phyloP scores from a whole-genome alignment of 1,284 basidiomycete species.

The Macrocybe sp. region DNA sequence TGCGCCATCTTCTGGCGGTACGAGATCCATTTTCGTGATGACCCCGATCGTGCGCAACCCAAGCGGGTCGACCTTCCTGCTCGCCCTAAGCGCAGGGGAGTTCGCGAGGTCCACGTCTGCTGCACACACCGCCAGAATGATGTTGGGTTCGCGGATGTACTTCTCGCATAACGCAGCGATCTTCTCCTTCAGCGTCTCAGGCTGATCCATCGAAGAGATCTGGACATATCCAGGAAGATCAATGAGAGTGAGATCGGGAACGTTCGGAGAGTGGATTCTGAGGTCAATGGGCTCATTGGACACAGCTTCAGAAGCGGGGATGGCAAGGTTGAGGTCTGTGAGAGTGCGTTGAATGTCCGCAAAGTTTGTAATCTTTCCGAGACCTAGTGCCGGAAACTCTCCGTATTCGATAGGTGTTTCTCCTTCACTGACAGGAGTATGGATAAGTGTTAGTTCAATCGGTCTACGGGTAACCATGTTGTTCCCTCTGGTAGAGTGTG shows the following conservation, averaged over 20 bases:
- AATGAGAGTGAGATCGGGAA: conserved; percentile 96
- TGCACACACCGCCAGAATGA: conserved; percentile 96
- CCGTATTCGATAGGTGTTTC: conserved; percentile 80
- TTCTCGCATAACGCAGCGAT: conserved; percentile 88
- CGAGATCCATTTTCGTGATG: conserved; percentile 98
- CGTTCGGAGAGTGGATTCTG: conserved; percentile 91
- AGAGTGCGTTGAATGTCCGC: conserved; percentile 87
- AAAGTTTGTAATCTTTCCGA: conserved; percentile 89
- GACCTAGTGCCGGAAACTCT: conserved; percentile 88
- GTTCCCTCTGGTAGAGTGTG: conserved; percentile 64
- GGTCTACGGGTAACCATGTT: conserved; percentile 99
- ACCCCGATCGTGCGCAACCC: conserved; percentile 96
- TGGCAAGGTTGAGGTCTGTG: conserved; percentile 92
- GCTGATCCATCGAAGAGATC: conserved; percentile 92
- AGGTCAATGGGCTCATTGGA: conserved; percentile 96
- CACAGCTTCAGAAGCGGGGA: conserved; percentile 85
- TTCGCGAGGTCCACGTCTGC: conserved; percentile 99
- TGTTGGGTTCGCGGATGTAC: conserved; percentile 97
- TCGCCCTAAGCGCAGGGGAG: conserved; percentile 91
- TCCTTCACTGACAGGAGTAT: conserved; percentile 66
- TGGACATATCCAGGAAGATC: conserved; percentile 98
- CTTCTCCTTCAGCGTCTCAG: conserved; percentile 91
- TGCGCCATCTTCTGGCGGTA: conserved; percentile 81
- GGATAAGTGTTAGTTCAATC: conserved; percentile 95
- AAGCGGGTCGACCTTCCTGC: conserved; percentile 90